phyloP scores from a whole-genome alignment of 2,329 filamentous ascomycete genomes.

The Arthrobotrys entomopaga region DNA sequence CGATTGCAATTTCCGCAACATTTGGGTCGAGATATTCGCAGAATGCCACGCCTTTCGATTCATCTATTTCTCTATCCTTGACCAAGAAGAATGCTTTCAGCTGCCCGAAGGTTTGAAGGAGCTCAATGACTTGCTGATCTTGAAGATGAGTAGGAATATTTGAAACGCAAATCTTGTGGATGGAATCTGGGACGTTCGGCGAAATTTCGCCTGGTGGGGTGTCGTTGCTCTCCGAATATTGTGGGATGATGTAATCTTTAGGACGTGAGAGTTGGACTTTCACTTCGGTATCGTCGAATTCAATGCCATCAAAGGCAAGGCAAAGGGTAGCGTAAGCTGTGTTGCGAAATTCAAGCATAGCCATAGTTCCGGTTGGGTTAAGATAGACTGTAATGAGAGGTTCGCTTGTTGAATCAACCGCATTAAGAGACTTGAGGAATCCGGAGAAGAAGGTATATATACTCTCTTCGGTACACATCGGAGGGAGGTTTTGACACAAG shows the following conservation, averaged over 20 bases:
- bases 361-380: conserved; percentile 80
- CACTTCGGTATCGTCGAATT: conserved; percentile 76
- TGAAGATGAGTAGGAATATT: conserved; percentile 88
- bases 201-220: conserved; percentile 80
- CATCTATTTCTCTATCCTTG: conserved; percentile 84
- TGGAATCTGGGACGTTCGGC: conserved; percentile 84
- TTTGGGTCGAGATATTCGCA: conserved; percentile 86
- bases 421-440: conserved; percentile 95
- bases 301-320: conserved; percentile 86
- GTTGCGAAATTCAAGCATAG: conserved; percentile 88
- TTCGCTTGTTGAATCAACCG: conserved; percentile 86
- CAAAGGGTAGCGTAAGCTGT: conserved; percentile 89
- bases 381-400: conserved; percentile 76
- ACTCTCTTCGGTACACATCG: conserved; percentile 76
- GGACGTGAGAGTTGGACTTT: conserved; percentile 57
- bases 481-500: conserved; percentile 83
- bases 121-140: conserved; percentile 90
- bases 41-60: conserved; percentile 93
- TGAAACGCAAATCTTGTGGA: conserved; percentile 92
- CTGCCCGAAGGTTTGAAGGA: conserved; percentile 89
- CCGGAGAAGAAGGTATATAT: conserved; percentile 91
- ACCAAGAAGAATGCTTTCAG: conserved; percentile 91
- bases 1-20: conserved; percentile 83
- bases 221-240: conserved; percentile 86
- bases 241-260: conserved; percentile 76